phyloP scores from a whole-genome alignment of 2,329 filamentous ascomycete genomes.

The Pseudogymnoascus pannorum region DNA sequence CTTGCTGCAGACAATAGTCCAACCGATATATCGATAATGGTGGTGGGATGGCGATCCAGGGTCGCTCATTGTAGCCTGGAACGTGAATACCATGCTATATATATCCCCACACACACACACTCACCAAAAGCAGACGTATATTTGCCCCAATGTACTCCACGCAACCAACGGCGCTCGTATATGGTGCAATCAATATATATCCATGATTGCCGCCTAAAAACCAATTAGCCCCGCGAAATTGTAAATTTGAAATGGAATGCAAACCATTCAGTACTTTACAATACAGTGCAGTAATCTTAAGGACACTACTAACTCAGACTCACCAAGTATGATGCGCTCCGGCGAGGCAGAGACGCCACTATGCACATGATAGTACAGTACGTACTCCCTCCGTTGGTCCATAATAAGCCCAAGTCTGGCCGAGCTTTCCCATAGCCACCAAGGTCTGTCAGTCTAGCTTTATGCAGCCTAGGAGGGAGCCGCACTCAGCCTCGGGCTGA shows the following conservation, averaged over 20 bases:
- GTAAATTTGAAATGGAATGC: not conserved
- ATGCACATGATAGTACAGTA: not conserved
- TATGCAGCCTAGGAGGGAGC: not conserved
- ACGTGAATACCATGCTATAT: not conserved
- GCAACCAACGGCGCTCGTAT: not conserved
- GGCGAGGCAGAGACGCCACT: slow-evolving; percentile 5
- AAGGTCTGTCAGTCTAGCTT: slow-evolving; percentile 7
- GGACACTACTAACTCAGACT: not conserved
- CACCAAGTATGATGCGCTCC: not conserved
- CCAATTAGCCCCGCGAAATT: not conserved
- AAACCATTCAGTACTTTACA: not conserved
- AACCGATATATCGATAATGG: slow-evolving; percentile 1
- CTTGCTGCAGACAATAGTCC: not conserved
- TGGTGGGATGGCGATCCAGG: not conserved
- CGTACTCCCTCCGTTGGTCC: slow-evolving; percentile 1
- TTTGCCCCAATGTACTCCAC: not conserved
- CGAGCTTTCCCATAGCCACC: not conserved
- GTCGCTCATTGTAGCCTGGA: not conserved
- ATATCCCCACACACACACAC: not conserved
- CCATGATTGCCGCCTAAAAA: slow-evolving; percentile 8
- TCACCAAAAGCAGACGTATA: not conserved
- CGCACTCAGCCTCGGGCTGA: slow-evolving; percentile 7
- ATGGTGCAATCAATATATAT: not conserved
- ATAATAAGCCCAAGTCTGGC: slow-evolving; percentile 8
- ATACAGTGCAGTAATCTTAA: not conserved